phyloP scores from a whole-genome alignment of 768 basidiomycete species.

The Nevesoporus exiguus region DNA sequence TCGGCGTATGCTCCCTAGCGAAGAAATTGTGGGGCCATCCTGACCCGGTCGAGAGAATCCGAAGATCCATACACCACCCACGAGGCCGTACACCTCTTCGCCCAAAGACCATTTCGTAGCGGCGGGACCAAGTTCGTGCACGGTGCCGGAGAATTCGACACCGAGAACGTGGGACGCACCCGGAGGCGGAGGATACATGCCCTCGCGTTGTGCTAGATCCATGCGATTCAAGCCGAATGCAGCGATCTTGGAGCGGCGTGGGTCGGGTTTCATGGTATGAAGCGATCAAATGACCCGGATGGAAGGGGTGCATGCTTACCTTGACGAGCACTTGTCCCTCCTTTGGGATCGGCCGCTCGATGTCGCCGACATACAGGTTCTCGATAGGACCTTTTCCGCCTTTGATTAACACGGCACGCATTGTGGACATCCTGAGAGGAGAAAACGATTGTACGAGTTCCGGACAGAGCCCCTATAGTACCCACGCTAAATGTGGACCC shows the following conservation, averaged over 20 bases:
- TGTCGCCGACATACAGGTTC: conserved; percentile 74
- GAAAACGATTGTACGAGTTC: not conserved
- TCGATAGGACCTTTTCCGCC: conserved; percentile 72
- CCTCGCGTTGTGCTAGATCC: conserved; percentile 74
- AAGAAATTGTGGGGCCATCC: conserved; percentile 1
- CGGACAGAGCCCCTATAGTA: too few relatives aligned
- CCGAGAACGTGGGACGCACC: conserved; percentile 75
- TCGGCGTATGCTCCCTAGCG: conserved; percentile 87
- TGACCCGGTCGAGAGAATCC: not conserved
- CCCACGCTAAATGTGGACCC: not conserved
- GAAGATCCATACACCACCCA: conserved; percentile 61
- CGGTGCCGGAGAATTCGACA: conserved; percentile 78
- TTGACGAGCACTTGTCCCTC: conserved; percentile 75
- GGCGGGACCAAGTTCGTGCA: conserved; percentile 51
- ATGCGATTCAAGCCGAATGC: conserved; percentile 89
- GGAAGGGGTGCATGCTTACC: conserved; percentile 37
- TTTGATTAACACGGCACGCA: conserved; percentile 81
- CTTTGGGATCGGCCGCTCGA: conserved; percentile 54
- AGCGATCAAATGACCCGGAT: not conserved
- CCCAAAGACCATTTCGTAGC: conserved; percentile 55
- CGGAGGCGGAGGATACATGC: conserved; percentile 74
- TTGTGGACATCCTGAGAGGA: conserved; percentile 31
- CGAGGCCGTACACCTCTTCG: conserved; percentile 77
- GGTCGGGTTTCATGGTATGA: not conserved
- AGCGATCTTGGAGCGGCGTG: conserved; percentile 47